Conservation (phyloP, 768 basidiomycete species). For the Psilocybe cyanescens region DNA sequence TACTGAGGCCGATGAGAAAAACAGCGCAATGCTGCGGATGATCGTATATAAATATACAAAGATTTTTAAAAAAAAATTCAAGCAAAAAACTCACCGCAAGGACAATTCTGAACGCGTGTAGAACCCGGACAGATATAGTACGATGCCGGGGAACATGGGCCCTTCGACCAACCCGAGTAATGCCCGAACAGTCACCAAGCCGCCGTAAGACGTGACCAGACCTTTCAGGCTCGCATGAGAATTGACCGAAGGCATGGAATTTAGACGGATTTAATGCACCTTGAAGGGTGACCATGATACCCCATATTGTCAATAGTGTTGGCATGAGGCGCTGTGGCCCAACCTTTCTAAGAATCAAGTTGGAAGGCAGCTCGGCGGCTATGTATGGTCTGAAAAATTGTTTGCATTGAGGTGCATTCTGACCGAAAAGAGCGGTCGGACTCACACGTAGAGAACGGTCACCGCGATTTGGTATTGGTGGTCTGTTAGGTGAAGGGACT, state of each 20-base stretch:
- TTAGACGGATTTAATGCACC: conserved; percentile 30
- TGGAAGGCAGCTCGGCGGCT: conserved; percentile 50
- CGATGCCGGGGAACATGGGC: conserved; percentile 37
- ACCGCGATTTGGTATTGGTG: conserved; percentile 38
- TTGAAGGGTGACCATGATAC: conserved; percentile 50
- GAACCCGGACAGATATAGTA: conserved; percentile 41
- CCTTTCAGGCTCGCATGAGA: conserved; percentile 30
- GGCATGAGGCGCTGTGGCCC: conserved; percentile 56
- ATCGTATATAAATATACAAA: background rate
- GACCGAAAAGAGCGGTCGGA: background rate
- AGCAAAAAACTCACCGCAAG: conserved; percentile 10
- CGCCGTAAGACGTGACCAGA: conserved; percentile 43
- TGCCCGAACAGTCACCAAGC: conserved; percentile 51
- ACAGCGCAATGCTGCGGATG: conserved; percentile 35
- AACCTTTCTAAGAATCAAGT: conserved; percentile 41
- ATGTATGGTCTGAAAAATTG: conserved; percentile 40
- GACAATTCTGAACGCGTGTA: conserved; percentile 30
- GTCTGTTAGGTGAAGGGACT: conserved; percentile 40
- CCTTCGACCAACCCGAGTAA: conserved; percentile 59
- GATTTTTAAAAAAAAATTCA: background rate
- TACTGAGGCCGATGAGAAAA: conserved; percentile 41
- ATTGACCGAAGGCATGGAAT: no score
- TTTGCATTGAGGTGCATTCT: background rate
- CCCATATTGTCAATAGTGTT: conserved; percentile 52
- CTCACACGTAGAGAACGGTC: conserved; percentile 32